A percentile compares a stretch with the other conserved stretches of the same genome.
phyloP scores from a whole-genome alignment of 2,329 filamentous ascomycete genomes.

The Tolypocladium pustulatum region DNA sequence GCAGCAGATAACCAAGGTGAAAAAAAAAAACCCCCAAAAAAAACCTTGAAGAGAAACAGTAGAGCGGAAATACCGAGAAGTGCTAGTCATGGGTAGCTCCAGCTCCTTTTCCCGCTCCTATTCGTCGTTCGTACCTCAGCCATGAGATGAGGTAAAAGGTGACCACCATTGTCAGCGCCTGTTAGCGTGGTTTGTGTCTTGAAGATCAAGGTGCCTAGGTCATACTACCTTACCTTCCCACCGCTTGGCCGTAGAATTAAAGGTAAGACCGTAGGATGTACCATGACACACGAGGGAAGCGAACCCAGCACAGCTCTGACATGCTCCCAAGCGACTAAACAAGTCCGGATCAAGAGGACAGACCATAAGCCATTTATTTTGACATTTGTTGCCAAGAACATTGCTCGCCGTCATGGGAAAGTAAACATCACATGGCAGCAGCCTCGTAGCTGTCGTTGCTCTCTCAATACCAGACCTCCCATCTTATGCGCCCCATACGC shows the following conservation, averaged over 20 bases:
- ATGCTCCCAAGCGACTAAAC: neutral
- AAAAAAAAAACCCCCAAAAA: too few relatives aligned
- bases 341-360: neutral
- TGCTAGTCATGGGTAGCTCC: neutral
- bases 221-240: neutral
- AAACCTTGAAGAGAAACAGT: neutral
- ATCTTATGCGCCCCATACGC: neutral
- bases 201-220: too few relatives aligned
- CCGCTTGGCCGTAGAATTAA: neutral
- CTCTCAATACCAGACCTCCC: neutral
- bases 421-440: neutral
- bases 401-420: neutral
- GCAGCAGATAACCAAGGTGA: constrained; percentile 12
- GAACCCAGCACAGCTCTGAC: neutral
- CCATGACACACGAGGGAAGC: neutral
- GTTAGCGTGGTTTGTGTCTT: neutral
- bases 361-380: neutral
- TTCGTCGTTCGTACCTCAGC: neutral
- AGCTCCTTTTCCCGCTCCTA: neutral
- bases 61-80: neutral
- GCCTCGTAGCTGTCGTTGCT: neutral
- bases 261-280: neutral
- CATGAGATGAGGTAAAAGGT: too few relatives aligned
- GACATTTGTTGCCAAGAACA: neutral
- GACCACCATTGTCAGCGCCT: neutral